Evolutionary conservation across 371 early-diverging fungal genomes (phyloP).

Genomic region (Gilbertella persicaria): DNA sequence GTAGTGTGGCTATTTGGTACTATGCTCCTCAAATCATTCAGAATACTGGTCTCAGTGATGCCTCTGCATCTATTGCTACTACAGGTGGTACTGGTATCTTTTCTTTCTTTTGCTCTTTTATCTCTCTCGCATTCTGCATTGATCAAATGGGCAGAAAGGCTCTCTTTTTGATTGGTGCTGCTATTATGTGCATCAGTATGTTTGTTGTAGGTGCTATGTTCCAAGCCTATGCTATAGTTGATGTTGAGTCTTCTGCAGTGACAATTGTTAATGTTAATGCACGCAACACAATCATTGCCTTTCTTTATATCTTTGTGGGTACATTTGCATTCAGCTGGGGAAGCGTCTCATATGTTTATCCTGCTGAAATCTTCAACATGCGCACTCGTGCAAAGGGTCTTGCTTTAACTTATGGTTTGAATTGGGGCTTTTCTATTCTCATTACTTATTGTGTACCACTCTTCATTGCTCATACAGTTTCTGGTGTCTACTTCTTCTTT

Average conservation of each 20-base stretch:
- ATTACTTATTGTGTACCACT: constrained; percentile 45
- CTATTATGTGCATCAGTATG: constrained; percentile 41
- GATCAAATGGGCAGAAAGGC: constrained; percentile 44
- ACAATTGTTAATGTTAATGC: constrained; percentile 30
- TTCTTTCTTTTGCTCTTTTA: constrained; percentile 47
- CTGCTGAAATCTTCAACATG: constrained; percentile 65
- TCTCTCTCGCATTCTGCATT: constrained; percentile 59
- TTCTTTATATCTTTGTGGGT: constrained; percentile 45
- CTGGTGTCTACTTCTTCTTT: constrained; percentile 61
- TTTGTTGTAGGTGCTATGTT: constrained; percentile 49
- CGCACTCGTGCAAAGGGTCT: constrained; percentile 47
- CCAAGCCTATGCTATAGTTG: constrained; percentile 27
- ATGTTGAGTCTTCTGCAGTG: constrained; percentile 23
- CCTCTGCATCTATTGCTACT: constrained; percentile 39
- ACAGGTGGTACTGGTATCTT: constrained; percentile 44
- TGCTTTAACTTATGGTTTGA: constrained; percentile 55
- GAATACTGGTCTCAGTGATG: constrained; percentile 38
- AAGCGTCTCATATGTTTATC: constrained; percentile 59
- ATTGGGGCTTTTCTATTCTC: constrained; percentile 60
- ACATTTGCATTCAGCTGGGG: constrained; percentile 60
- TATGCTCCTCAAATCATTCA: constrained; percentile 46
- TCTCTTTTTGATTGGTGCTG: constrained; percentile 42
- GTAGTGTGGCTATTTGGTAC: constrained; percentile 61
- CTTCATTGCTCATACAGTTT: constrained; percentile 55
- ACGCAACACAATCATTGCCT: constrained; percentile 41